Evolutionary conservation across 352 stramenopile genomes (phyloP).

Genomic region (Globisporangium orthogonon): DNA sequence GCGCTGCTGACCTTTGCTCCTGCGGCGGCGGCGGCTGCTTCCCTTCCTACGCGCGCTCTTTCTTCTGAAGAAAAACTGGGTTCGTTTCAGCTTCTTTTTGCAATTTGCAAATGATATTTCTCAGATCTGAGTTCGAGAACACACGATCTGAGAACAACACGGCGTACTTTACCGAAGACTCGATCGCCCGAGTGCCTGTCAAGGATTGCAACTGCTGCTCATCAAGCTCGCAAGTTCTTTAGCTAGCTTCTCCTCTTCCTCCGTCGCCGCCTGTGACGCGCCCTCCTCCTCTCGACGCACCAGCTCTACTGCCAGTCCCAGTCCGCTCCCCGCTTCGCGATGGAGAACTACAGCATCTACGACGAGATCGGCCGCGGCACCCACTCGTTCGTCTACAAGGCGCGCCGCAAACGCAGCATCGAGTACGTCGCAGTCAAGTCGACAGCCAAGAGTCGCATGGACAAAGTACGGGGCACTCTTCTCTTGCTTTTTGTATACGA

Average conservation of each 20-base stretch:
- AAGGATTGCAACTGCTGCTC: neutral
- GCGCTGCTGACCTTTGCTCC: too few species aligned
- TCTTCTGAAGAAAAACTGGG: neutral
- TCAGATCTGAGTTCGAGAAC: neutral
- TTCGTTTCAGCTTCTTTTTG: neutral
- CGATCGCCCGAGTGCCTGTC: neutral
- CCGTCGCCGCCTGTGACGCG: too few species aligned
- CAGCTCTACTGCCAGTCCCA: too few species aligned
- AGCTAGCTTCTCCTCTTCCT: neutral
- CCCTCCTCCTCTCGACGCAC: too few species aligned
- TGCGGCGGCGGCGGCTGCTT: neutral
- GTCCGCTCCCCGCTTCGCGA: conserved; percentile 14
- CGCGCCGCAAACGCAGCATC: conserved; percentile 88
- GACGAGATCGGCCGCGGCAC: conserved; percentile 90
- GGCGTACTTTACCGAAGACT: too few species aligned
- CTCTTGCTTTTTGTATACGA: neutral
- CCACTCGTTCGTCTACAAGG: conserved; percentile 91
- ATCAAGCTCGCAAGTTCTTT: neutral
- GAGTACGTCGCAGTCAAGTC: conserved; percentile 93
- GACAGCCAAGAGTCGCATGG: conserved; percentile 88
- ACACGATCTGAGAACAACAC: neutral
- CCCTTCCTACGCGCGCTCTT: neutral
- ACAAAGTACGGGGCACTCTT: conserved; percentile 50
- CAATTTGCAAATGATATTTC: neutral
- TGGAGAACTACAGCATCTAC: conserved; percentile 95